Evolutionary conservation across 306 rosid genomes (phyloP).

Genomic region (Phaseolus lunatus): DNA sequence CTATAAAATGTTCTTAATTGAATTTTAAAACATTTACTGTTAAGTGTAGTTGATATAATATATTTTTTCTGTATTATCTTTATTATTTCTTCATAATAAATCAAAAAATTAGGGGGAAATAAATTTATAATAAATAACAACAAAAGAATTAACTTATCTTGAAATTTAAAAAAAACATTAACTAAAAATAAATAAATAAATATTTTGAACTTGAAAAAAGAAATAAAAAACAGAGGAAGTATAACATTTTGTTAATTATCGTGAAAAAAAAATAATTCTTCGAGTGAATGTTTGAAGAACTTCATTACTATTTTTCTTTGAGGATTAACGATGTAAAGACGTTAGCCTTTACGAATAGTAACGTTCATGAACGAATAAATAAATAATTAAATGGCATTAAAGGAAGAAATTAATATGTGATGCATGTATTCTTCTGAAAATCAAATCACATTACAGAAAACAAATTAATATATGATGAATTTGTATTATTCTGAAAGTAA

Average conservation of each 20-base stretch:
- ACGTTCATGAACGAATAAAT: neutral
- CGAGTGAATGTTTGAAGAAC: neutral
- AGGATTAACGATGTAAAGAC: neutral
- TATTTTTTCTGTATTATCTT: too few species aligned
- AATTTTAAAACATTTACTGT: too few species aligned
- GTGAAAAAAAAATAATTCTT: neutral
- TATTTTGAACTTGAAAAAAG: too few species aligned
- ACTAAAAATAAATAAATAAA: too few species aligned
- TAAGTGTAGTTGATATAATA: too few species aligned
- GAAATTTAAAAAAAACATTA: too few species aligned
- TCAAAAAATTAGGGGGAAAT: too few species aligned
- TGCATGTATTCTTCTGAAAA: conserved; percentile 12
- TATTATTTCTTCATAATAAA: too few species aligned
- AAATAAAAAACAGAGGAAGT: too few species aligned
- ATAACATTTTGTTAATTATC: neutral
- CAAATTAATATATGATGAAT: neutral
- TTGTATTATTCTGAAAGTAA: neutral
- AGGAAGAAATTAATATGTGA: neutral
- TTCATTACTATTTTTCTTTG: neutral
- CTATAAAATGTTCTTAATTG: neutral
- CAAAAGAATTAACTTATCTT: too few species aligned
- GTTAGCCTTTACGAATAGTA: too few species aligned
- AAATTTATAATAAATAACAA: too few species aligned
- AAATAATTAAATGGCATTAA: neutral
- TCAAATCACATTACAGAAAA: neutral